Conservation (phyloP, 2,329 filamentous ascomycete genomes). For the Microdochium bolleyi region DNA sequence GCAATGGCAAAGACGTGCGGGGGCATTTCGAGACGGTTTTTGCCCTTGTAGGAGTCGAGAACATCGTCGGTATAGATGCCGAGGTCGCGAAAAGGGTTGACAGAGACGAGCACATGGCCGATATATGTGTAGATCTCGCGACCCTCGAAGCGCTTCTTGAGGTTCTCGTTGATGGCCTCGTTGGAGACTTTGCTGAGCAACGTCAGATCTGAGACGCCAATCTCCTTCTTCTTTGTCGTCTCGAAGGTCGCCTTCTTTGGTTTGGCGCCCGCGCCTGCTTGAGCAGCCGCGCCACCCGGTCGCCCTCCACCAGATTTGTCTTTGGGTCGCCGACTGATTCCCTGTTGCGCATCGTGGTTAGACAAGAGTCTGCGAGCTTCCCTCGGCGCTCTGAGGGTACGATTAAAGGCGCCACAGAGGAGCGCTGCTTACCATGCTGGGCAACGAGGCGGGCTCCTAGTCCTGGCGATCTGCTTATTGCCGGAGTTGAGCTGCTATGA, state of each 20-base stretch:
- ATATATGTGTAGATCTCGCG: slow-evolving; percentile 99
- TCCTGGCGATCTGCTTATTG: neutral
- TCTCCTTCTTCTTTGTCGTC: slow-evolving; percentile 96
- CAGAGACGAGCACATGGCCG: slow-evolving; percentile 96
- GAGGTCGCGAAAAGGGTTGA: slow-evolving; percentile 95
- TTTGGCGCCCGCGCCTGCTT: slow-evolving; percentile 41
- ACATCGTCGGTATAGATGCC: slow-evolving; percentile 97
- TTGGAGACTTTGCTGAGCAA: slow-evolving; percentile 98
- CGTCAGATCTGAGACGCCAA: slow-evolving; percentile 95
- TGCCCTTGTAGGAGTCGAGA: slow-evolving; percentile 88
- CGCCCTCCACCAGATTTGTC: slow-evolving; percentile 36
- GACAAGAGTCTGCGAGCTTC: neutral
- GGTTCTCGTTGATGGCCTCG: slow-evolving; percentile 97
- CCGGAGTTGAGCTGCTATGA: neutral
- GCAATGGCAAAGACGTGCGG: slow-evolving; percentile 97
- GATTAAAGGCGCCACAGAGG: too few species aligned
- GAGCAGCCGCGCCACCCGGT: slow-evolving; percentile 27
- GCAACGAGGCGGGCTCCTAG: neutral
- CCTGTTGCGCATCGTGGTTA: slow-evolving; percentile 22
- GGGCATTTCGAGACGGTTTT: slow-evolving; percentile 91
- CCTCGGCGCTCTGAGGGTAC: neutral
- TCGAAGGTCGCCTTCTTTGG: slow-evolving; percentile 97
- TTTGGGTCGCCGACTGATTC: slow-evolving; percentile 40
- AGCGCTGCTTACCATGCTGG: neutral
- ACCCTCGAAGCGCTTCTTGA: slow-evolving; percentile 97